phyloP scores from a whole-genome alignment of 257 asterid genomes.

The Penstemon davidsonii region DNA sequence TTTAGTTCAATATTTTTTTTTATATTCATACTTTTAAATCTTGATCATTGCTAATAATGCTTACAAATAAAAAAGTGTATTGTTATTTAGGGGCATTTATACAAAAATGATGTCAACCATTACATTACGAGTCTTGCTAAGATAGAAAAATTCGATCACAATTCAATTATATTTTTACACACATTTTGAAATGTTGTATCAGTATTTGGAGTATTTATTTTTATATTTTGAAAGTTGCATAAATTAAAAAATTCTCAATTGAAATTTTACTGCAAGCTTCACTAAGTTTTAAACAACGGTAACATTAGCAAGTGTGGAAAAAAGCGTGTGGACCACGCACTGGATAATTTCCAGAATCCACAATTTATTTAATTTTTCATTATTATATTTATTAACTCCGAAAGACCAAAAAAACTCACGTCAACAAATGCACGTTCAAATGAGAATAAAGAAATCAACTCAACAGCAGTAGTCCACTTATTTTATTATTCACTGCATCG shows the following conservation, averaged over 20 bases:
- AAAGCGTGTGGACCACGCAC: not conserved
- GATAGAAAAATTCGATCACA: not conserved
- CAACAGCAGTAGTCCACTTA: slow-evolving; percentile 25
- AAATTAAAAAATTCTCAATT: too few relatives aligned
- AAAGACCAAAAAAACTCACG: not conserved
- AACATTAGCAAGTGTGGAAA: not conserved
- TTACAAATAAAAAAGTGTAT: too few relatives aligned
- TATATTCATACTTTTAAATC: too few relatives aligned
- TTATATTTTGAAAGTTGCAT: too few relatives aligned
- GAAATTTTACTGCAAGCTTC: not conserved
- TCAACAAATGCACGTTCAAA: not conserved
- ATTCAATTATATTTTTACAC: not conserved
- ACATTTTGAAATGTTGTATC: not conserved
- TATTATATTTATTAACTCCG: not conserved
- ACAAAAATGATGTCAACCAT: too few relatives aligned
- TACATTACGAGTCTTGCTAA: too few relatives aligned
- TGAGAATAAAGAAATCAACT: not conserved
- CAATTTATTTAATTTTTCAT: not conserved
- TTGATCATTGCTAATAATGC: too few relatives aligned
- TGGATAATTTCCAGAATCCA: not conserved
- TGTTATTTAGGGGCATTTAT: too few relatives aligned
- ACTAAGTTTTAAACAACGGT: not conserved
- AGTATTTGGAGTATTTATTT: not conserved
- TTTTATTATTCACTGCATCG: not conserved
- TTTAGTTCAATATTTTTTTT: too few relatives aligned